Conservation (phyloP, 2,329 filamentous ascomycete genomes). For the Monosporascus sp. region DNA sequence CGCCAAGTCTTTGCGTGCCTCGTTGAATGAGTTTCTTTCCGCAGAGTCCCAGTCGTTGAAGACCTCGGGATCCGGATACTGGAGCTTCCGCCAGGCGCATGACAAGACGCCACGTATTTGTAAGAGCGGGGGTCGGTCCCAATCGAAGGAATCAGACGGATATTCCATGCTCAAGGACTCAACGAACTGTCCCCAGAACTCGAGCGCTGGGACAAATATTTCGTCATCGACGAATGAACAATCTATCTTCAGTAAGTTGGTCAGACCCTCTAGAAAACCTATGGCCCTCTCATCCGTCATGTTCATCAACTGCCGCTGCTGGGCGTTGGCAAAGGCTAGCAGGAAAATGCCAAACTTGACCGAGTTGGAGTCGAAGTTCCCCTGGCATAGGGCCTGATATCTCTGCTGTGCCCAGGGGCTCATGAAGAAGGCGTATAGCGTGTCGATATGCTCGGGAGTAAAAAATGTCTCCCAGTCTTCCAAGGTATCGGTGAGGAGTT, state of each 20-base stretch:
- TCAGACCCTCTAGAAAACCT: conserved; percentile 53
- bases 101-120: conserved; percentile 61
- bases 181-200: conserved; percentile 77
- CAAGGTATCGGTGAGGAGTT: conserved; percentile 61
- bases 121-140: conserved; percentile 53
- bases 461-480: conserved; percentile 62
- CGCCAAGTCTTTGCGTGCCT: conserved; percentile 72
- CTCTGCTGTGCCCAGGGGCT: conserved; percentile 53
- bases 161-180: conserved; percentile 58
- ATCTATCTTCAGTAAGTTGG: conserved; percentile 58
- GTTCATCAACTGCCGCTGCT: conserved; percentile 54
- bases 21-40: conserved; percentile 61
- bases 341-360: conserved; percentile 63
- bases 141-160: conserved; percentile 42
- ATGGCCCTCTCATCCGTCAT: conserved; percentile 44
- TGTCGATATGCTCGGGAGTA: conserved; percentile 49
- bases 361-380: conserved; percentile 59
- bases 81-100: conserved; percentile 63
- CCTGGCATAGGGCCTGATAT: conserved; percentile 50
- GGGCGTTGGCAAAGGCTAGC: conserved; percentile 64
- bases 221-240: conserved; percentile 70
- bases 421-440: conserved; percentile 54
- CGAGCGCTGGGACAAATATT: conserved; percentile 67
- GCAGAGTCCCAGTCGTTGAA: conserved; percentile 65
- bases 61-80: conserved; percentile 55